These are phyloP conservation scores for Botrytis elliptica DNA, from an alignment of 2,329 filamentous ascomycete species.

Conservation along the genomic window DNA sequence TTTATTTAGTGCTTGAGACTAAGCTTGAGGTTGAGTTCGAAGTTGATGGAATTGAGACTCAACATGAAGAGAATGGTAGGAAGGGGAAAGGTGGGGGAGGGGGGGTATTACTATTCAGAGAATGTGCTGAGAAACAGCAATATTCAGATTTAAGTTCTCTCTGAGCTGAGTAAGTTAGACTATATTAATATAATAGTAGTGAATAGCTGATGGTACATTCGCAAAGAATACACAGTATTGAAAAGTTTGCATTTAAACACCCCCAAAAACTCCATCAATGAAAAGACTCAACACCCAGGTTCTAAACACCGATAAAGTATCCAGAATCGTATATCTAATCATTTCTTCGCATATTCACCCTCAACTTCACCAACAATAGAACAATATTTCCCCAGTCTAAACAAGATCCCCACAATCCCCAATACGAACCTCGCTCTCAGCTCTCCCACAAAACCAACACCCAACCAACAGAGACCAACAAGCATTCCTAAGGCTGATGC, in stretches of 20 bases:
- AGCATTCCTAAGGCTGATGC: background rate
- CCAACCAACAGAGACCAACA: background rate
- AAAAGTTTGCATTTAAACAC: background rate
- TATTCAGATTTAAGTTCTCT: background rate
- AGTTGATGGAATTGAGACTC: background rate
- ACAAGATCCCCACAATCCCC: background rate
- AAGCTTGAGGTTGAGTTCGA: background rate
- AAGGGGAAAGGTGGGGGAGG: no score
- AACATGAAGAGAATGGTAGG: background rate
- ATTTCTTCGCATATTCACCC: background rate
- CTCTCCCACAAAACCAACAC: background rate
- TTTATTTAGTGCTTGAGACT: no score
- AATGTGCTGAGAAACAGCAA: background rate
- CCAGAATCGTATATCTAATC: background rate
- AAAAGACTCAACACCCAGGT: background rate
- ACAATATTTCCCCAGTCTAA: background rate
- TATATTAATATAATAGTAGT: background rate
- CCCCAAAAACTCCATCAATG: background rate
- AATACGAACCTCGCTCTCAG: background rate
- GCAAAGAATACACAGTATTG: background rate
- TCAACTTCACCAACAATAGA: background rate
- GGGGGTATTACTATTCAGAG: no score
- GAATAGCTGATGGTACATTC: background rate
- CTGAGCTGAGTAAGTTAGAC: background rate
- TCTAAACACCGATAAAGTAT: background rate